These are phyloP conservation scores for Theileria orientalis DNA, from an alignment of 169 alveolate genomes.

Conservation along the genomic window DNA sequence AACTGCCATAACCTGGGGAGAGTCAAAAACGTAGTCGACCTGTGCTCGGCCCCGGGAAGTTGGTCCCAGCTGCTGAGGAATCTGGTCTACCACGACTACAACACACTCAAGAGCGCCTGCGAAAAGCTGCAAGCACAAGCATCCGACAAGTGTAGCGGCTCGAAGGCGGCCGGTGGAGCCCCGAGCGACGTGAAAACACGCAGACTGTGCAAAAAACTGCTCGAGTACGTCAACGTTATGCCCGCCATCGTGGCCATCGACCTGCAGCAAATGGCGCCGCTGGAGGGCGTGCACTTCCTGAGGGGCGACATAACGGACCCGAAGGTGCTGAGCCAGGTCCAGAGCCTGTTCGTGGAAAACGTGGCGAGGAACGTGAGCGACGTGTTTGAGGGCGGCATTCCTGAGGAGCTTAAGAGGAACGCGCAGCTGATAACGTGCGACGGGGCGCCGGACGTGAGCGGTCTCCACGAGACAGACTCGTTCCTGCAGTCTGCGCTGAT, in stretches of 20 bases:
- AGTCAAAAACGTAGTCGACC: conserved; percentile 88
- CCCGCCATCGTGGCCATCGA: conserved; percentile 94
- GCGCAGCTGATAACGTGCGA: conserved; percentile 95
- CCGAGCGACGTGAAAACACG: too few relatives aligned
- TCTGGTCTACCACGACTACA: conserved; percentile 49
- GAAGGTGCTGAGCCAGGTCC: conserved; percentile 82
- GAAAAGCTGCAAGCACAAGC: conserved; percentile 23
- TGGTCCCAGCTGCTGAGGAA: conserved; percentile 88
- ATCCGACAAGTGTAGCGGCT: too few relatives aligned
- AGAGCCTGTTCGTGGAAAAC: conserved; percentile 66
- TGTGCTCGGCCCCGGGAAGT: conserved; percentile 99
- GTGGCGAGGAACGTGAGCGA: conserved; percentile 39
- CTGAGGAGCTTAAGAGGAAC: conserved; percentile 50
- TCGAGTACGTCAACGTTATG: conserved; percentile 49
- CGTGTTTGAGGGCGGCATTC: not conserved
- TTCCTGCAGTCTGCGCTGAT: conserved; percentile 91
- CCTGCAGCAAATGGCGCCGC: conserved; percentile 95
- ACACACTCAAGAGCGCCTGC: conserved; percentile 47
- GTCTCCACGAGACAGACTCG: conserved; percentile 91
- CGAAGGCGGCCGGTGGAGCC: too few relatives aligned
- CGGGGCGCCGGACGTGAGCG: conserved; percentile 99
- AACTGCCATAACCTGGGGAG: conserved; percentile 54
- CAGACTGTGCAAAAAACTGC: conserved; percentile 49
- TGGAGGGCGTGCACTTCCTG: conserved; percentile 88
- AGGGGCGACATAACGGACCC: conserved; percentile 96